Conservation (phyloP, 345 rosid genomes). For the Ceriops tagal region DNA sequence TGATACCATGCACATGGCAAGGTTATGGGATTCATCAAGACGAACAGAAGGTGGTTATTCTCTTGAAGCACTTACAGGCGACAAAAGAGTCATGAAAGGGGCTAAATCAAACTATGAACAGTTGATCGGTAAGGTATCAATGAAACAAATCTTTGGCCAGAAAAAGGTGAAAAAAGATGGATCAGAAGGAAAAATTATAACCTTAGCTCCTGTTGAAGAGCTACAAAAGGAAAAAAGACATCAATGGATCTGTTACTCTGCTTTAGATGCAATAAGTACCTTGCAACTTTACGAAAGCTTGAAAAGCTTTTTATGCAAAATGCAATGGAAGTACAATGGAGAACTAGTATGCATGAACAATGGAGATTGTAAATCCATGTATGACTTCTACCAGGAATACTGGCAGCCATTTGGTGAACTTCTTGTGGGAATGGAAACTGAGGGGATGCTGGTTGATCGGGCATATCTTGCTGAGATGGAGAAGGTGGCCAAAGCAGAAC, state of each 20-base stretch:
- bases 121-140: constrained; percentile 77
- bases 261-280: constrained; percentile 89
- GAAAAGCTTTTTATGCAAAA: constrained; percentile 40
- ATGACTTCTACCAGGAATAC: constrained; percentile 67
- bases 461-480: constrained; percentile 73
- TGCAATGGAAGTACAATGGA: constrained; percentile 63
- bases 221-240: constrained; percentile 72
- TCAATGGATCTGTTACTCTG: constrained; percentile 88
- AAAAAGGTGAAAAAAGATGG: constrained; percentile 84
- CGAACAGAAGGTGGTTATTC: constrained; percentile 78
- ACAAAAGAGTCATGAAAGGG: constrained; percentile 49
- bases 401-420: constrained; percentile 88
- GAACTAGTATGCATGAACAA: constrained; percentile 13
- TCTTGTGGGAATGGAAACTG: constrained; percentile 83
- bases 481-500: constrained; percentile 84
- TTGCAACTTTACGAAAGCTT: constrained; percentile 77
- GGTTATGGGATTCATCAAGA: constrained; percentile 92
- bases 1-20: constrained; percentile 99
- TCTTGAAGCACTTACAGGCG: constrained; percentile 89
- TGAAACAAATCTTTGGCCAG: constrained; percentile 86
- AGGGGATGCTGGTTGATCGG: constrained; percentile 89
- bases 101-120: constrained; percentile 39
- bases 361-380: constrained; percentile 46
- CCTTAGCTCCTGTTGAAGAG: constrained; percentile 77
- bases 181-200: constrained; percentile 65